Percentiles rank a stretch among this genome's conserved stretches.
phyloP scores from a whole-genome alignment of 257 asterid genomes.

The Scutellaria minor region DNA sequence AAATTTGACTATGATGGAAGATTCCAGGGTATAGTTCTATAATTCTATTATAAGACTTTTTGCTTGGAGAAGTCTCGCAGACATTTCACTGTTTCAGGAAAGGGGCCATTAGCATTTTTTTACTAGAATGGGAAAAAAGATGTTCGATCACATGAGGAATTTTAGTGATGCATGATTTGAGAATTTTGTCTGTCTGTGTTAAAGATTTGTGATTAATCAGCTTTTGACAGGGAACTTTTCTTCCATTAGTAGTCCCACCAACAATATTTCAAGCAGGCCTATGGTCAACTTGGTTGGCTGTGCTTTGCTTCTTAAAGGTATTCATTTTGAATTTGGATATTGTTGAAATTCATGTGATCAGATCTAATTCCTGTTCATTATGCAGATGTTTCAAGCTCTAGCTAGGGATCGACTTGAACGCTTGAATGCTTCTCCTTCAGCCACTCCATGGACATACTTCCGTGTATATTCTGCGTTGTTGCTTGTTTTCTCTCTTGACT shows the following conservation, averaged over 20 bases:
- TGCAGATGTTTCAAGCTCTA: constrained; percentile 97
- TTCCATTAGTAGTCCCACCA: constrained; percentile 84
- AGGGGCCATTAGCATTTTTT: constrained; percentile 16
- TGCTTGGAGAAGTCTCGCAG: background rate
- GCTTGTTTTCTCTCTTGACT: constrained; percentile 72
- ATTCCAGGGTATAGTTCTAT: constrained; percentile 10
- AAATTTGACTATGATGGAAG: constrained; percentile 24
- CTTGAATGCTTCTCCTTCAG: constrained; percentile 92
- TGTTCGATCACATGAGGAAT: constrained; percentile 12
- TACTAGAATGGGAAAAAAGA: constrained; percentile 13
- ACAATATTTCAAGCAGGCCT: constrained; percentile 77
- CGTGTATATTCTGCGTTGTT: constrained; percentile 89
- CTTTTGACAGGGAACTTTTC: constrained; percentile 86
- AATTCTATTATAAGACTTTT: constrained; percentile 15
- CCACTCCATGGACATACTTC: constrained; percentile 82
- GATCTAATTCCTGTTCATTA: constrained; percentile 33
- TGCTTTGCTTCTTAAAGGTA: constrained; percentile 92
- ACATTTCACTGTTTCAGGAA: background rate
- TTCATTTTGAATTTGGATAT: constrained; percentile 25
- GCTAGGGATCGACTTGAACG: constrained; percentile 95
- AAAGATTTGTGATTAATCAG: constrained; percentile 36
- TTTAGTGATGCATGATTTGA: constrained; percentile 11
- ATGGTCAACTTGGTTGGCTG: constrained; percentile 84
- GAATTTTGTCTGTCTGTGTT: constrained; percentile 26
- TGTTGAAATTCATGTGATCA: constrained; percentile 16